Conservation (phyloP, 768 basidiomycete genomes). For the Pleurotus platypus region DNA sequence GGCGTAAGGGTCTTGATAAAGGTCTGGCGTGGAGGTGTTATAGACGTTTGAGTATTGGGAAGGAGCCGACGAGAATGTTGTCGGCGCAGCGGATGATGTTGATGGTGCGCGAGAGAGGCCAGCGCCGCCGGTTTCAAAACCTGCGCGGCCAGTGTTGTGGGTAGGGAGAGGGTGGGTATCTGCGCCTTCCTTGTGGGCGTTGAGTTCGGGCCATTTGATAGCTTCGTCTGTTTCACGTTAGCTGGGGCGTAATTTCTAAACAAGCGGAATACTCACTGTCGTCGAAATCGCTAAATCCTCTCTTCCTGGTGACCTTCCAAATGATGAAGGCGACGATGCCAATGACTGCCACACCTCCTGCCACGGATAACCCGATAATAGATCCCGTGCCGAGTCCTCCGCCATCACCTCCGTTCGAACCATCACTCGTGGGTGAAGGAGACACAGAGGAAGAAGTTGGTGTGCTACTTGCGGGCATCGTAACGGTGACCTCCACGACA, state of each 20-base stretch:
- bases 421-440: slow-evolving; percentile 19
- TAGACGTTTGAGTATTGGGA: slow-evolving; percentile 23
- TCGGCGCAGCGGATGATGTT: slow-evolving; percentile 11
- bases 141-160: slow-evolving; percentile 64
- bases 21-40: slow-evolving; percentile 47
- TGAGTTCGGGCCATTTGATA: slow-evolving; percentile 90
- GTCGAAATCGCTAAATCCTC: slow-evolving; percentile 62
- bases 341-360: slow-evolving; percentile 73
- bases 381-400: slow-evolving; percentile 61
- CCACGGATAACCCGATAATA: slow-evolving; percentile 77
- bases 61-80: not conserved
- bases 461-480: slow-evolving; percentile 12
- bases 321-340: slow-evolving; percentile 72
- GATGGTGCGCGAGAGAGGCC: slow-evolving; percentile 53
- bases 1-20: slow-evolving; percentile 71
- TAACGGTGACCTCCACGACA: slow-evolving; percentile 21
- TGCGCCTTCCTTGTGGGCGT: slow-evolving; percentile 47
- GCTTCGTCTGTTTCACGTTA: slow-evolving; percentile 54
- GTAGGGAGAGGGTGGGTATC: slow-evolving; percentile 67
- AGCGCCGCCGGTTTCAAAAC: slow-evolving; percentile 53
- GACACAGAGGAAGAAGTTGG: slow-evolving; percentile 20
- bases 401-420: slow-evolving; percentile 16
- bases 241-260: slow-evolving; percentile 1
- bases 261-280: slow-evolving; percentile 56
- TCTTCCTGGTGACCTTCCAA: slow-evolving; percentile 86